Base-by-base conservation (phyloP, 208 protist genomes). In the Acanthamoeba quina region DNA sequence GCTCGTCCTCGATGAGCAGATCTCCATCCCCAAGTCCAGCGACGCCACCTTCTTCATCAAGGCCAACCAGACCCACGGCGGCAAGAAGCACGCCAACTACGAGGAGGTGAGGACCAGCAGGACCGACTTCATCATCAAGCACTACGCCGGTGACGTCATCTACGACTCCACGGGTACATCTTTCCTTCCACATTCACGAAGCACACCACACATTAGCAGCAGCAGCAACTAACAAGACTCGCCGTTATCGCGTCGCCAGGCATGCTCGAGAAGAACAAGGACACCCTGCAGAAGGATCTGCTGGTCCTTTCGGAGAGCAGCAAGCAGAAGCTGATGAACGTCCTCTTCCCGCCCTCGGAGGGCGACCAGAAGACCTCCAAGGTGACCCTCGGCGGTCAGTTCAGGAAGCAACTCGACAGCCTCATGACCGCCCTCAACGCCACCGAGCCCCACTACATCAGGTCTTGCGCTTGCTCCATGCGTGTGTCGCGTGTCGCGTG, bases 401-500 rank as follows among this genome's bases (percentile, higher is more conserved):
- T 91, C 85, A 66, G 85, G 62, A 91, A 70, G 60, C 90, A 94
- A 47, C 90, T 94, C 52, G 54, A 54, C 31, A n/a, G 21, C 13
- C 90, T 94, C 19, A 94, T 94, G 90, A 83, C n/a, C 24, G 58
- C 90, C 11, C 90, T 94, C 54, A 94, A 94, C 70, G 68, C 60
- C 26, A 94, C 90, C 49, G 70, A 94, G 90, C 90, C 90, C 31
- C 90, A 94, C 52, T 94, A 94, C 72, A 85, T 94, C 90, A 37
- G 90, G 41, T 91, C 19, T 24, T 26, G 11, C 26, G 3, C 34
- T 66, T 66, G n/a, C 26, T 24, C 56, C 11, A 60, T 26, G 21
- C 56, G 21, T 26, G 11, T 26, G 10, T 37, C 37, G 54, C 10
- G 21, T 26, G 21, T 60, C 37, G 37, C 24, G 49, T 74, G 24